Percentiles rank a stretch among this genome's conserved stretches.
Conservation (phyloP, 257 asterid genomes). For the Cruciata laevipes region DNA sequence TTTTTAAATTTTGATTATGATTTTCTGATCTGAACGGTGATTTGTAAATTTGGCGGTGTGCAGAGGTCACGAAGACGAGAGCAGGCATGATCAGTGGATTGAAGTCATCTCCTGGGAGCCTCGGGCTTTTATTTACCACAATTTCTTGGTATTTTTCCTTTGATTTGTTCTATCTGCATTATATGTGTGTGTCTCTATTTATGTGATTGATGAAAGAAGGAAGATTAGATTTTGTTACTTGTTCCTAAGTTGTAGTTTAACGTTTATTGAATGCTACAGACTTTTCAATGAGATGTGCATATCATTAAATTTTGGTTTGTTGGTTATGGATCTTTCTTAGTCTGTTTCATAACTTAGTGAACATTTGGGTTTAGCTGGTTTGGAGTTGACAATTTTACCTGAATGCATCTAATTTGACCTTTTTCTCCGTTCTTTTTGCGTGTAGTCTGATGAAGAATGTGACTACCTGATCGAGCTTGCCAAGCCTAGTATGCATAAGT, state of each 20-base stretch:
- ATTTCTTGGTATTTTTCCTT: conserved; percentile 57
- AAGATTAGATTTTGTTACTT: background rate
- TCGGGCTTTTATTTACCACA: conserved; percentile 74
- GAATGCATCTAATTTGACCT: conserved; percentile 5
- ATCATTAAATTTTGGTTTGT: background rate
- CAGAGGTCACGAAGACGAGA: conserved; percentile 56
- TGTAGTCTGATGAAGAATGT: conserved; percentile 88
- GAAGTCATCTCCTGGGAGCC: conserved; percentile 97
- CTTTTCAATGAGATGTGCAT: background rate
- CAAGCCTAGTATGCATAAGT: conserved; percentile 80
- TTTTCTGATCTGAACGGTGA: conserved; percentile 11
- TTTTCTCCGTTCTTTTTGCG: background rate
- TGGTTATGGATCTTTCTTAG: background rate
- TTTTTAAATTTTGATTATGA: background rate
- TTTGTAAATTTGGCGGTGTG: conserved; percentile 3
- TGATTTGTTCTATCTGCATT: background rate
- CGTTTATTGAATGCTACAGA: background rate
- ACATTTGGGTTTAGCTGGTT: background rate
- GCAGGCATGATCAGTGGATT: conserved; percentile 73
- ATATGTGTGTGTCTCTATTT: background rate
- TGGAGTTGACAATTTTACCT: background rate
- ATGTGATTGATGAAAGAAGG: background rate
- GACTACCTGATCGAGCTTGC: conserved; percentile 86
- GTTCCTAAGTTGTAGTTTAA: too few species aligned
- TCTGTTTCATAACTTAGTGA: background rate